These are phyloP conservation scores for Ascochyta pisi DNA, from an alignment of 2,329 filamentous ascomycete genomes.

Conservation along the genomic window DNA sequence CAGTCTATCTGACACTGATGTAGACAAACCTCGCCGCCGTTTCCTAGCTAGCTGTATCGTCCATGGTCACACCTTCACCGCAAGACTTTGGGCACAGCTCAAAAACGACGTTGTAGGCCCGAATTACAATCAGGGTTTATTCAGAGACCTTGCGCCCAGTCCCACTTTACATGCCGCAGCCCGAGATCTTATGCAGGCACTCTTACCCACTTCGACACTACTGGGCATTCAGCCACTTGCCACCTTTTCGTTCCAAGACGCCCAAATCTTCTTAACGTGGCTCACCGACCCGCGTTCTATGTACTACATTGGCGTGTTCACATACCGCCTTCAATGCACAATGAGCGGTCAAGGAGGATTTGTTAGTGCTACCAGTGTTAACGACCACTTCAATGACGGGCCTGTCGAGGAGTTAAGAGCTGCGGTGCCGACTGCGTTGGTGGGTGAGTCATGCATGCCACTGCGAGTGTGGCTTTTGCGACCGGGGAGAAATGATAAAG, in stretches of 20 bases:
- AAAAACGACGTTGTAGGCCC: constrained; percentile 16
- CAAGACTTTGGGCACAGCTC: constrained; percentile 23
- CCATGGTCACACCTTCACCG: constrained; percentile 17
- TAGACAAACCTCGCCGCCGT: constrained; percentile 13
- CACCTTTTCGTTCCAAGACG: constrained; percentile 14
- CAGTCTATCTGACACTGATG: background rate
- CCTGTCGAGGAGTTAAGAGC: constrained; percentile 8
- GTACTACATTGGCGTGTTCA: constrained; percentile 18
- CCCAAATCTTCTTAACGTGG: constrained; percentile 24
- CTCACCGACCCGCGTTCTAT: constrained; percentile 24
- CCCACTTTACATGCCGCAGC: constrained; percentile 8
- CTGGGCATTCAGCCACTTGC: background rate
- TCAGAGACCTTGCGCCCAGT: constrained; percentile 12
- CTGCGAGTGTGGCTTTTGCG: constrained; percentile 20
- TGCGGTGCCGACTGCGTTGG: constrained; percentile 20
- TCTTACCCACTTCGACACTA: background rate
- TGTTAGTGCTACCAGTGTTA: constrained; percentile 3
- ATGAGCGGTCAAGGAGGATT: constrained; percentile 3
- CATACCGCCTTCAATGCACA: constrained; percentile 8
- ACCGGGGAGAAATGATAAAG: constrained; percentile 1
- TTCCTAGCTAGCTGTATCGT: constrained; percentile 24
- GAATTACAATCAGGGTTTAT: constrained; percentile 21
- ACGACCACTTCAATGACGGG: constrained; percentile 14
- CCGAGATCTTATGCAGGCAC: constrained; percentile 7
- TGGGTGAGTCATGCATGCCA: constrained; percentile 17